A percentile compares a stretch with the other conserved stretches of the same genome.
These are phyloP conservation scores for Eruca vesicaria DNA, from an alignment of 441 rosid species.

Conservation along the genomic window DNA sequence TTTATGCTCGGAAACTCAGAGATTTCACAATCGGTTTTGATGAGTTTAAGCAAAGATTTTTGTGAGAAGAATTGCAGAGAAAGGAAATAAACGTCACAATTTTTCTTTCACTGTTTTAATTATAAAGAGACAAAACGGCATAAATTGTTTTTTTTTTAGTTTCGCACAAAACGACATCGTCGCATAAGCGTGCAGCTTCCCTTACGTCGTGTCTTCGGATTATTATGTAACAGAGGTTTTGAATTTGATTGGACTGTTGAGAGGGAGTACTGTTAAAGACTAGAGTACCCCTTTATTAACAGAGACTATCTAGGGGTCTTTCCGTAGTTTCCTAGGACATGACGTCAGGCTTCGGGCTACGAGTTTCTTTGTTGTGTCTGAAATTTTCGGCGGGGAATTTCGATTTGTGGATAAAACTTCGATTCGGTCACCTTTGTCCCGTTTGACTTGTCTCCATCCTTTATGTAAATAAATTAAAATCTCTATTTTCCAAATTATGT, in stretches of 20 bases:
- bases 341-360: constrained; percentile 27
- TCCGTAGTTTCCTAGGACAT: not conserved
- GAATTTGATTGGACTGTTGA: constrained; percentile 14
- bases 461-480: constrained; percentile 1
- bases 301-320: constrained; percentile 7
- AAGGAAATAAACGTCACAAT: constrained; percentile 38
- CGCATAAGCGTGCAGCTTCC: constrained; percentile 33
- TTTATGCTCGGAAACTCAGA: not conserved
- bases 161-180: constrained; percentile 26
- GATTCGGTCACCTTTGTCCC: constrained; percentile 49
- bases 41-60: not conserved
- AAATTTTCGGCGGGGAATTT: constrained; percentile 52
- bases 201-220: constrained; percentile 14
- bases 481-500: not conserved
- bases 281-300: not conserved
- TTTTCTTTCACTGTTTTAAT: constrained; percentile 7
- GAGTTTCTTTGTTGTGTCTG: constrained; percentile 28
- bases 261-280: constrained; percentile 12
- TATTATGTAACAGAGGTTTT: constrained; percentile 38
- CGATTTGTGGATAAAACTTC: constrained; percentile 21
- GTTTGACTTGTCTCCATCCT: constrained; percentile 12
- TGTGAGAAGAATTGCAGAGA: constrained; percentile 26
- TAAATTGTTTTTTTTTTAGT: not conserved
- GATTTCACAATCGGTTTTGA: constrained; percentile 16
- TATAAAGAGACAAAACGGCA: constrained; percentile 31